Conservation (phyloP, 768 basidiomycete species). For the Tylopilus plumbeoviolaceoides region DNA sequence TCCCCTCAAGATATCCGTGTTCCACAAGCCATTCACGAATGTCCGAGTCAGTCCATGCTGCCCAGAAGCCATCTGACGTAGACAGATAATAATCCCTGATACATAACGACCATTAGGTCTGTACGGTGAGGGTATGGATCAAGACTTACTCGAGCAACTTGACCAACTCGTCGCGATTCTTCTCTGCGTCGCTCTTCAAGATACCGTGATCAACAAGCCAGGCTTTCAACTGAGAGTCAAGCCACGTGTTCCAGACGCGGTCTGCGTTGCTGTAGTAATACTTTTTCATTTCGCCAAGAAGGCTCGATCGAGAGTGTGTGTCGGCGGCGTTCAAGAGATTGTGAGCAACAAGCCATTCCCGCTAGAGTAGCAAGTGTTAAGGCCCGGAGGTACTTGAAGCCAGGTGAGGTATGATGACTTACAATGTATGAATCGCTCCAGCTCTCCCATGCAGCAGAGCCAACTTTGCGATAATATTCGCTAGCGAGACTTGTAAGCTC, state of each 20-base stretch:
- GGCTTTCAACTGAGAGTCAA: slow-evolving; percentile 66
- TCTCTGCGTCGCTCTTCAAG: slow-evolving; percentile 66
- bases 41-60: slow-evolving; percentile 70
- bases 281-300: slow-evolving; percentile 63
- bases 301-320: slow-evolving; percentile 49
- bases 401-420: slow-evolving; percentile 18
- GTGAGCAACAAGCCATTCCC: slow-evolving; percentile 80
- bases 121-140: background rate
- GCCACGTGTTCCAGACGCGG: slow-evolving; percentile 63
- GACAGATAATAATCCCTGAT: slow-evolving; percentile 64
- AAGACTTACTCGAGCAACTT: slow-evolving; percentile 59
- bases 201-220: slow-evolving; percentile 78
- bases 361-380: slow-evolving; percentile 36
- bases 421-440: slow-evolving; percentile 89
- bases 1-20: slow-evolving; percentile 56
- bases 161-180: slow-evolving; percentile 70
- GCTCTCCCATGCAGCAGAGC: slow-evolving; percentile 69
- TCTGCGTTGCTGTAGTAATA: slow-evolving; percentile 70
- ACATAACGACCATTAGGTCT: background rate
- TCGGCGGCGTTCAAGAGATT: slow-evolving; percentile 61
- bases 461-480: slow-evolving; percentile 57
- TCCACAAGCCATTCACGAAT: slow-evolving; percentile 71
- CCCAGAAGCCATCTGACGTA: slow-evolving; percentile 56
- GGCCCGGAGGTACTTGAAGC: background rate
- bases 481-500: slow-evolving; percentile 70